Conservation (phyloP, 192 early-diverging fungal genomes). For the Kappamyces sp. region DNA sequence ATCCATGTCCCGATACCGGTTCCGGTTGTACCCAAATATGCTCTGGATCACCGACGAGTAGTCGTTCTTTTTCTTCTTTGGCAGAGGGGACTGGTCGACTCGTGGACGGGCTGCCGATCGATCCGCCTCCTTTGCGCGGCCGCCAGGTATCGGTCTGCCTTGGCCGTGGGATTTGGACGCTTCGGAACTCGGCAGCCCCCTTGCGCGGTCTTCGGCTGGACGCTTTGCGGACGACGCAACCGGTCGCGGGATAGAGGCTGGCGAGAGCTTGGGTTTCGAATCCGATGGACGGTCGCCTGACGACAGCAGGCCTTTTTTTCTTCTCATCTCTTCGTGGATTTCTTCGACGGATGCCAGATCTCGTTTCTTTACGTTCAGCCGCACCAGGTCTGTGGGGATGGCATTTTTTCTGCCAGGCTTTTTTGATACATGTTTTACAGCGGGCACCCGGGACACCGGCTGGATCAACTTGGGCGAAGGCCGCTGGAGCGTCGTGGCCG, state of each 20-base stretch:
- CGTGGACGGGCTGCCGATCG: too few relatives aligned
- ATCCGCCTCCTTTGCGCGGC: too few relatives aligned
- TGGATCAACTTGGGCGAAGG: neutral
- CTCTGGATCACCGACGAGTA: conserved; percentile 8
- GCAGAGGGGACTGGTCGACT: neutral
- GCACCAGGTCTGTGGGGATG: conserved; percentile 1
- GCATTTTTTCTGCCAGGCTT: conserved; percentile 1
- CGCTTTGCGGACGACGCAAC: too few relatives aligned
- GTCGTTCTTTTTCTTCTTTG: conserved; percentile 12
- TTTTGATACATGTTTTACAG: neutral
- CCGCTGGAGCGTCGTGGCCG: too few relatives aligned
- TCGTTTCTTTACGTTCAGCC: conserved; percentile 7
- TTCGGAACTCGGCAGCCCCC: too few relatives aligned
- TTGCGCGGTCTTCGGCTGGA: too few relatives aligned
- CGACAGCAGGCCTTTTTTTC: conserved; percentile 1
- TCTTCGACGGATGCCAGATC: conserved; percentile 11
- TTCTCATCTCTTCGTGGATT: conserved; percentile 5
- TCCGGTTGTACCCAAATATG: conserved; percentile 11
- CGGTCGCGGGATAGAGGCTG: too few relatives aligned
- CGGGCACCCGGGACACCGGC: neutral
- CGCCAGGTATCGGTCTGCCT: too few relatives aligned
- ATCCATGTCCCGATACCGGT: neutral
- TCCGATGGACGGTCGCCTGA: neutral
- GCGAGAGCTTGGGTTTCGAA: too few relatives aligned
- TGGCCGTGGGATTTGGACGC: too few relatives aligned